These are phyloP conservation scores for Rhodamnia rubescens DNA, from an alignment of 345 rosid species.

Conservation along the genomic window DNA sequence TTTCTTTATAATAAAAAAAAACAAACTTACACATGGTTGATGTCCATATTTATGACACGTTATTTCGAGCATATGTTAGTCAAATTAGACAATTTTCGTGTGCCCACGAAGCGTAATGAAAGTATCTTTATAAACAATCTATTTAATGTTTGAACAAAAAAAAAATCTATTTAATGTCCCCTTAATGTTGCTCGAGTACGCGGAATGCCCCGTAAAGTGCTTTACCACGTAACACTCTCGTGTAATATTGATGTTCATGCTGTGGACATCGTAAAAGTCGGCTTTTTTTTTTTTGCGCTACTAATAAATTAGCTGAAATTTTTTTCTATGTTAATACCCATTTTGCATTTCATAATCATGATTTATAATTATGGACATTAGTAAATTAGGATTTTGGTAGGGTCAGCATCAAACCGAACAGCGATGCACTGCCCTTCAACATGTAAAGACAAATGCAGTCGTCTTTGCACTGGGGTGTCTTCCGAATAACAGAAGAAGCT, in stretches of 20 bases:
- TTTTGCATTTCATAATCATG: no score
- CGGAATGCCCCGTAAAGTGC: background rate
- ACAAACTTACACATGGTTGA: background rate
- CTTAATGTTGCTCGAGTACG: background rate
- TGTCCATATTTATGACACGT: background rate
- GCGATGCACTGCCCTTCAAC: no score
- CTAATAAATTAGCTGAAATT: background rate
- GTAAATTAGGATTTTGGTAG: no score
- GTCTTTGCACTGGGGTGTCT: no score
- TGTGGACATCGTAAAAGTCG: rapidly evolving
- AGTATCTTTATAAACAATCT: background rate
- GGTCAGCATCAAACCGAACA: no score
- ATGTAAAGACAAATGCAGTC: no score
- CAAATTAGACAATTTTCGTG: background rate
- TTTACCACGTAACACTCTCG: background rate
- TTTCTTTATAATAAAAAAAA: background rate
- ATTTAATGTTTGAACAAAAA: no score
- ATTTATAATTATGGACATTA: no score
- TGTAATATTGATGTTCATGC: background rate
- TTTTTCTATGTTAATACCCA: background rate
- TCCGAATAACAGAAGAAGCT: no score
- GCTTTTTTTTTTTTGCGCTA: background rate
- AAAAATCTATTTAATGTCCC: background rate
- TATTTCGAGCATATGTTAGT: background rate
- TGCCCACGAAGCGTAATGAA: background rate